Base-by-base conservation (phyloP, 345 rosid genomes). In the Draba incana region DNA sequence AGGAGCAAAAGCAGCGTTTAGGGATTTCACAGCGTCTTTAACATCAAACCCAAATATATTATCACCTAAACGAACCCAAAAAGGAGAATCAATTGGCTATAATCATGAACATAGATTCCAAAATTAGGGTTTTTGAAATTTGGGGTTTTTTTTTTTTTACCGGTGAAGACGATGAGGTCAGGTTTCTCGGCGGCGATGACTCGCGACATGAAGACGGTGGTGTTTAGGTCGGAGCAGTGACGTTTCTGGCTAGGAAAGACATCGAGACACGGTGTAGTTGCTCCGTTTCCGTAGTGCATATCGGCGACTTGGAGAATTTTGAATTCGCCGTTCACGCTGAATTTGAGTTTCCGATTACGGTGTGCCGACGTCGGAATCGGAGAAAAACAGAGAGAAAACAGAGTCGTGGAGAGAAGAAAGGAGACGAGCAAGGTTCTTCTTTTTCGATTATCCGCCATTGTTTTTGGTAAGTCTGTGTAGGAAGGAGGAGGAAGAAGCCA, bases 301-400 rank as follows among this genome's bases (percentile, higher is more conserved):
- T 90, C 97, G 1, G 97, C 98, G 16, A 87, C 91, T 75, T 93
- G 98, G 43, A 93, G 86, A 53, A 93, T 86, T 83, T 88, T 93
- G 57, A 93, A 88, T 77, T 81, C 67, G 33, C 98, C 96, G 56
- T 78, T 71, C 10, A 13, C 48, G 25, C 76, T 73, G 66, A 90
- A 87, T 43, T 79, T 81, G 71, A 91, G 87, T 72, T 71, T 71
- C 71, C 48, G 82, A 68, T 63, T 57, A 1, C 33, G 68, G 20
- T 41, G 68, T 27, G 70, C 64, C 0, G 72, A 42, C 3, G 67
- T 69, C 10, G 61, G 44, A 25, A 70, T 11, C 49, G 80, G 71
- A 46, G 53, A 39, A 7, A 60, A 30, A 70, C 76, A 72, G 35
- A 79, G 58, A 25, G 30, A 50, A n/a, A 76, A 0, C 27, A 70